phyloP scores from a whole-genome alignment of 176 grass and related monocot genomes.

The Zizania latifolia region DNA sequence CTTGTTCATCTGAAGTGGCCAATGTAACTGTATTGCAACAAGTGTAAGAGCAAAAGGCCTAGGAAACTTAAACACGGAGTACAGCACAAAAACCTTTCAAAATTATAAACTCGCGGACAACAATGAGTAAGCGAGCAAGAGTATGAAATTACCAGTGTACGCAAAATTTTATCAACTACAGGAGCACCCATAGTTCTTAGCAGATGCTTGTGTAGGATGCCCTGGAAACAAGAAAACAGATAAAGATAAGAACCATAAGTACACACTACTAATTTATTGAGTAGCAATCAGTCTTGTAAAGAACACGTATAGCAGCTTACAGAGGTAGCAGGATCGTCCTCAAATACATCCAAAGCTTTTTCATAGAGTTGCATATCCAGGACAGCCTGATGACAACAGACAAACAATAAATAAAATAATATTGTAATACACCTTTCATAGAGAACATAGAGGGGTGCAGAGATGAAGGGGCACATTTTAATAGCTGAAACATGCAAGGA shows the following conservation, averaged over 20 bases:
- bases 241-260: slow-evolving; percentile 29
- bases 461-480: not conserved
- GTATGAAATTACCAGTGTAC: slow-evolving; percentile 52
- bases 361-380: slow-evolving; percentile 90
- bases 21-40: not conserved
- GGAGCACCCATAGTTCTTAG: slow-evolving; percentile 68
- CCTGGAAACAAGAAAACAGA: slow-evolving; percentile 39
- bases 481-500: not conserved
- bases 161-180: slow-evolving; percentile 68
- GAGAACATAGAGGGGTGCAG: slow-evolving; percentile 7
- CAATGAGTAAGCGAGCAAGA: not conserved
- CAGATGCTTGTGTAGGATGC: slow-evolving; percentile 88
- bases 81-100: not conserved
- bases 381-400: slow-evolving; percentile 58
- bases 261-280: slow-evolving; percentile 19
- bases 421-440: not conserved
- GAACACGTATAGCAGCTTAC: slow-evolving; percentile 50
- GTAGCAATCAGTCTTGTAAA: slow-evolving; percentile 18
- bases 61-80: not conserved
- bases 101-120: slow-evolving; percentile 18
- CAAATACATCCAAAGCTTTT: slow-evolving; percentile 89
- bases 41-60: not conserved
- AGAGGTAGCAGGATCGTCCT: slow-evolving; percentile 74
- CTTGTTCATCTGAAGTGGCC: not conserved
- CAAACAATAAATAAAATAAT: slow-evolving; percentile 13